A percentile compares a stretch with the other conserved stretches of the same genome.
These are phyloP conservation scores for Fusarium caatingaense DNA, from an alignment of 2,329 filamentous ascomycete genomes.

Conservation along the genomic window DNA sequence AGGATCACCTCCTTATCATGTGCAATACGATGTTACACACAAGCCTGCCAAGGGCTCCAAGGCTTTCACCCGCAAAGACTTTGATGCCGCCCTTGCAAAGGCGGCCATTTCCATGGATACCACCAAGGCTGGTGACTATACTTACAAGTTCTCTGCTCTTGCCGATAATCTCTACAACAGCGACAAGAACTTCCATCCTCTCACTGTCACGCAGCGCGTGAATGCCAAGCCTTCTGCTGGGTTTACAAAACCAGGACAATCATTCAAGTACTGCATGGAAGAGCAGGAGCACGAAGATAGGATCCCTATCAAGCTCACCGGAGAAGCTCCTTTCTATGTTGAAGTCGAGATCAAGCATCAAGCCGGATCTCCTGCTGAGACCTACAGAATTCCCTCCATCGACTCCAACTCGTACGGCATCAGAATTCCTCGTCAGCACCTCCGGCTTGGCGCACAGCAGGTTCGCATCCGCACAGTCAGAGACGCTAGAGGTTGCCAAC, in stretches of 20 bases:
- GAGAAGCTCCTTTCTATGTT: constrained; percentile 86
- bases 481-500: constrained; percentile 87
- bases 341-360: constrained; percentile 96
- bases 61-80: constrained; percentile 73
- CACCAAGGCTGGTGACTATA: constrained; percentile 81
- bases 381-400: constrained; percentile 84
- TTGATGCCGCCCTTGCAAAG: constrained; percentile 81
- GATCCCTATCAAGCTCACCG: constrained; percentile 87
- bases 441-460: constrained; percentile 89
- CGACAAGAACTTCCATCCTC: constrained; percentile 72
- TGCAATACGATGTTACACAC: constrained; percentile 83
- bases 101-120: constrained; percentile 90
- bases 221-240: constrained; percentile 83
- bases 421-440: constrained; percentile 83
- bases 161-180: constrained; percentile 88
- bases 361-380: constrained; percentile 80
- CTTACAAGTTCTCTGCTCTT: constrained; percentile 85
- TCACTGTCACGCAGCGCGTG: constrained; percentile 84
- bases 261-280: constrained; percentile 94
- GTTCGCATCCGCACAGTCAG: constrained; percentile 90
- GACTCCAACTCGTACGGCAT: constrained; percentile 79
- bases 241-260: constrained; percentile 88
- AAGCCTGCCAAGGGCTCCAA: constrained; percentile 74
- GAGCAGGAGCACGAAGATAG: constrained; percentile 84
- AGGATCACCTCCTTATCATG: constrained; percentile 83